phyloP scores from a whole-genome alignment of 129 eudicot species.

The Silybum marianum region DNA sequence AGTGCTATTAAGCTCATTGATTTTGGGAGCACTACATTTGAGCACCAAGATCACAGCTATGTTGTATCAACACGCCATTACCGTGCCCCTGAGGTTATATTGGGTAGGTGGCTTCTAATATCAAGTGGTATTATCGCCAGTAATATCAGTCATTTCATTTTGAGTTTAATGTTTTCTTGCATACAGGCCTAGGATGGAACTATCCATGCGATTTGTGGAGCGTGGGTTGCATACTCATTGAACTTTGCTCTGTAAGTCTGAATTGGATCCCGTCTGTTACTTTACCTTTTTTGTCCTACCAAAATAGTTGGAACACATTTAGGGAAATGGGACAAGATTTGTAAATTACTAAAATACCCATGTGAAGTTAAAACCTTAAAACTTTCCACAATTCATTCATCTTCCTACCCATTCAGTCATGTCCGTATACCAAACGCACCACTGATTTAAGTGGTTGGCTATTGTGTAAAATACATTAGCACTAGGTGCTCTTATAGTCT shows the following conservation, averaged over 20 bases:
- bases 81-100: constrained; percentile 91
- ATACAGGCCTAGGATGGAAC: constrained; percentile 85
- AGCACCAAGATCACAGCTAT: constrained; percentile 86
- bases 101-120: constrained; percentile 49
- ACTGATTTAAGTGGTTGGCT: not conserved
- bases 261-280: not conserved
- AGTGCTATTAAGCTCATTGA: constrained; percentile 89
- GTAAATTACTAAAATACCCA: not conserved
- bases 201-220: constrained; percentile 97
- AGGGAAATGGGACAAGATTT: too few relatives aligned
- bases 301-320: too few relatives aligned
- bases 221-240: constrained; percentile 85
- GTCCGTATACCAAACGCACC: not conserved
- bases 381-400: not conserved
- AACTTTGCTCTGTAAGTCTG: constrained; percentile 82
- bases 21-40: constrained; percentile 89
- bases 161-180: constrained; percentile 5
- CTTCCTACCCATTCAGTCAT: not conserved
- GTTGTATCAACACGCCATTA: constrained; percentile 92
- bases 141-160: not conserved
- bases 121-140: not conserved
- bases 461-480: not conserved
- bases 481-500: not conserved
- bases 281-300: too few relatives aligned
- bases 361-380: not conserved